Evolutionary conservation across 371 early-diverging fungal species (phyloP), one percentile per base, ranked within the genome.

Genomic region (Mucor velutinosus): DNA sequence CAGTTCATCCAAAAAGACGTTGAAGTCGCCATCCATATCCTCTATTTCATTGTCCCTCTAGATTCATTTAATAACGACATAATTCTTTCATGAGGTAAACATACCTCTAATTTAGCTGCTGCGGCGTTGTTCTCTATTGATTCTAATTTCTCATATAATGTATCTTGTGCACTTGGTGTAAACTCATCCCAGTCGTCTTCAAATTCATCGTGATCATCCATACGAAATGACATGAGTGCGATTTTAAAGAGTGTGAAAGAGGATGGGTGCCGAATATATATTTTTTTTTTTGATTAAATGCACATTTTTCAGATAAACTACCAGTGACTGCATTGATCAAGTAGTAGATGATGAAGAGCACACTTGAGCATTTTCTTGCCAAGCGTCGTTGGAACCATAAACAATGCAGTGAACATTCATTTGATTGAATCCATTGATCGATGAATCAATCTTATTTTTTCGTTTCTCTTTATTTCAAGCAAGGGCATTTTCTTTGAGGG

Each of bases 171-270:
- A 33, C 64, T 64, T 23, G 69, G 69, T 17, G 69, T 69, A 5
- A 69, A 58, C 4, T 69, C 69, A 15, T 69, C 69, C 69, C 69
- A 69, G n/a, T 64, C 69, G 23, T 68, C 62, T 8, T 69, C 69
- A 49, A 58, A 58, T 33, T 58, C 63, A 58, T 64, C 60, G 32
- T 30, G 19, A 60, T 60, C 59, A 49, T 64, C 60, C 33, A 68
- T 57, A 7, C 27, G 25, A 41, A 51, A 21, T 51, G 64, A 64
- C 64, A 64, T 64, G 23, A 33, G n/a, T n/a, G 37, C 4, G 37
- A 37, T 37, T 37, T 37, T 0, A 37, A 32, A 21, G 33, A 32
- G 32, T 55, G 21, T 25, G 12, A 25, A 19, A 51, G 51, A 51
- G 21, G 3, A 19, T 49, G 7, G 49, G 3, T 25, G 5, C 21